These are phyloP conservation scores for Casuarina equisetifolia DNA, from an alignment of 306 rosid genomes.

Conservation along the genomic window DNA sequence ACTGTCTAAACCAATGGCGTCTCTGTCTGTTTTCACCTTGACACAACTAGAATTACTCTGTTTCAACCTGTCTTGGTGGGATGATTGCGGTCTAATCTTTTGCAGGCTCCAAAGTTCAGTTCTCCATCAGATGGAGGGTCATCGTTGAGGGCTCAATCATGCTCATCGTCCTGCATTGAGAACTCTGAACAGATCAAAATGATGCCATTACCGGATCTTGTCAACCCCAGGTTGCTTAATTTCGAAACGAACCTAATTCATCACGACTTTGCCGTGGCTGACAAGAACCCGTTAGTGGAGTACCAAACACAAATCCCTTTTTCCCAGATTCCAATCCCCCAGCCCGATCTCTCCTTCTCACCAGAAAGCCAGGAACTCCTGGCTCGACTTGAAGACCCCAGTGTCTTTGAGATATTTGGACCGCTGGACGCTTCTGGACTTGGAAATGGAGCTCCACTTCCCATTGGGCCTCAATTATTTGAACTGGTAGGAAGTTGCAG, in stretches of 20 bases:
- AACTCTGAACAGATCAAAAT: constrained; percentile 45
- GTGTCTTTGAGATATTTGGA: constrained; percentile 39
- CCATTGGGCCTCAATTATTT: constrained; percentile 37
- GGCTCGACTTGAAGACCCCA: constrained; percentile 40
- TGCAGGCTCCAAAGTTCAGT: constrained; percentile 56
- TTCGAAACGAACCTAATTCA: constrained; percentile 28
- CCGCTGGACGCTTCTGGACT: constrained; percentile 43
- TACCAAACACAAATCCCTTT: constrained; percentile 28
- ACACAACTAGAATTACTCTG: background rate
- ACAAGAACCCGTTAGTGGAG: constrained; percentile 34
- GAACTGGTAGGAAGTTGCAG: constrained; percentile 46
- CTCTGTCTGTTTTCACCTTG: too few relatives aligned
- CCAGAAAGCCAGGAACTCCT: constrained; percentile 45
- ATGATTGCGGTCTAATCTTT: background rate
- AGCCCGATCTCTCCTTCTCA: constrained; percentile 45
- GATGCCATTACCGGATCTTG: constrained; percentile 58
- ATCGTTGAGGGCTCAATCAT: constrained; percentile 39
- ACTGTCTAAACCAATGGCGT: too few relatives aligned
- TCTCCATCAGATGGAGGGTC: constrained; percentile 67
- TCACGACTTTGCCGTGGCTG: constrained; percentile 35
- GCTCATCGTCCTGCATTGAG: constrained; percentile 35
- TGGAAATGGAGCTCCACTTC: constrained; percentile 35
- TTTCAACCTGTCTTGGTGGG: background rate
- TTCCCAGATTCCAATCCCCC: constrained; percentile 40
- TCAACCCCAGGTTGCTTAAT: constrained; percentile 35